Percentiles rank a stretch among this genome's conserved stretches.
These are phyloP conservation scores for Bryopsis sp. DNA, from an alignment of 139 green algal genomes.

Conservation along the genomic window DNA sequence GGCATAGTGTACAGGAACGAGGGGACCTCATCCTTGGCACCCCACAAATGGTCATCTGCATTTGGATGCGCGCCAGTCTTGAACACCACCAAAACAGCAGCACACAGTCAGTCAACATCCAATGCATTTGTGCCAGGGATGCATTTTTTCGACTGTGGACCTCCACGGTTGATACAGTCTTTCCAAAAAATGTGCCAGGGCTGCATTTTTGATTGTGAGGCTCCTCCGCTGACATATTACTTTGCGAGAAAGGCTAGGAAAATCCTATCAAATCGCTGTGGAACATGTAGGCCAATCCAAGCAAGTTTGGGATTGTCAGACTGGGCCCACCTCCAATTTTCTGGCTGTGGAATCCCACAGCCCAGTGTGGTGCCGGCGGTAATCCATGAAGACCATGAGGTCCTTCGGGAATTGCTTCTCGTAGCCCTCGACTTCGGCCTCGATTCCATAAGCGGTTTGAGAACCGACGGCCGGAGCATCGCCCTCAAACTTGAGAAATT, in stretches of 20 bases:
- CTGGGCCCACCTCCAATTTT: neutral
- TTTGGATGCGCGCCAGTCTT: constrained; percentile 48
- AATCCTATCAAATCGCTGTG: too few species aligned
- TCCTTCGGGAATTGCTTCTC: constrained; percentile 40
- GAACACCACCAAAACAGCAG: constrained; percentile 5
- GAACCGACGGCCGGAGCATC: constrained; percentile 63
- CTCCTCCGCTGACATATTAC: too few species aligned
- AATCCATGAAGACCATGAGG: constrained; percentile 84
- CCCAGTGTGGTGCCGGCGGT: constrained; percentile 68
- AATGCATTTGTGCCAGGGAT: neutral
- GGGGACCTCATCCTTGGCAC: constrained; percentile 48
- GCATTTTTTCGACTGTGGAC: too few species aligned
- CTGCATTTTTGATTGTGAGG: too few species aligned
- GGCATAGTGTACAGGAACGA: constrained; percentile 82
- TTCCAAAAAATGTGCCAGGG: too few species aligned
- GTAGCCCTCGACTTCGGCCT: constrained; percentile 68
- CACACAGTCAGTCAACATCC: neutral
- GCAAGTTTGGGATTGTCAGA: neutral
- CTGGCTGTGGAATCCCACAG: constrained; percentile 43
- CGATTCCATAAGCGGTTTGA: constrained; percentile 86
- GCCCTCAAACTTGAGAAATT: constrained; percentile 75
- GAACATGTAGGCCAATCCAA: neutral
- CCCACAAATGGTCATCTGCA: constrained; percentile 58
- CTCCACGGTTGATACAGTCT: too few species aligned
- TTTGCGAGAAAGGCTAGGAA: too few species aligned